Conservation (phyloP, 192 early-diverging fungal species). For the Kappamyces sp. region DNA sequence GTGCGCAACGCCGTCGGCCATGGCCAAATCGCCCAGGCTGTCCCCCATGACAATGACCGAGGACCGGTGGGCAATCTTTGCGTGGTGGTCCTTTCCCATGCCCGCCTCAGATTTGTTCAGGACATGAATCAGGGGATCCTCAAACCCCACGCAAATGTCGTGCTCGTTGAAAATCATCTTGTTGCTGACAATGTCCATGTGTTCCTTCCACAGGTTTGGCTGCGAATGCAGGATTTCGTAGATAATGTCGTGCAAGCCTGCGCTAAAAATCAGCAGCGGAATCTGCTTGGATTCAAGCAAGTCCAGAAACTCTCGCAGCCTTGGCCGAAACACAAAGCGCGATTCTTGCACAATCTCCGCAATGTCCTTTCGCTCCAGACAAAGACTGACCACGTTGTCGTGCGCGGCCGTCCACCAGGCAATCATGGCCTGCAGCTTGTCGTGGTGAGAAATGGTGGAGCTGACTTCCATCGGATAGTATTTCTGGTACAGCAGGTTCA, state of each 20-base stretch:
- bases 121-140: slow-evolving; percentile 61
- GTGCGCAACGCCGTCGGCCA: slow-evolving; percentile 55
- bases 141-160: slow-evolving; percentile 47
- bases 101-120: slow-evolving; percentile 66
- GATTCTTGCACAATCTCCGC: slow-evolving; percentile 39
- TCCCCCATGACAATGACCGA: slow-evolving; percentile 70
- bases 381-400: slow-evolving; percentile 40
- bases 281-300: slow-evolving; percentile 26
- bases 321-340: slow-evolving; percentile 42
- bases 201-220: slow-evolving; percentile 31
- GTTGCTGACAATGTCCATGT: slow-evolving; percentile 69
- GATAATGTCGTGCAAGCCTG: slow-evolving; percentile 45
- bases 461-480: slow-evolving; percentile 71
- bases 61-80: slow-evolving; percentile 31
- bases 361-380: slow-evolving; percentile 43
- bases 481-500: slow-evolving; percentile 45
- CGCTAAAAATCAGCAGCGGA: slow-evolving; percentile 67
- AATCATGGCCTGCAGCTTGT: slow-evolving; percentile 62
- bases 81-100: slow-evolving; percentile 40
- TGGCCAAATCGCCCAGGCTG: slow-evolving; percentile 62
- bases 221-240: slow-evolving; percentile 22
- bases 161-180: slow-evolving; percentile 57
- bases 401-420: slow-evolving; percentile 70
- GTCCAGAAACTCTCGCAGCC: slow-evolving; percentile 35
- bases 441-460: slow-evolving; percentile 33